phyloP scores from a whole-genome alignment of 352 stramenopile species.

The Phytophthora quininea region DNA sequence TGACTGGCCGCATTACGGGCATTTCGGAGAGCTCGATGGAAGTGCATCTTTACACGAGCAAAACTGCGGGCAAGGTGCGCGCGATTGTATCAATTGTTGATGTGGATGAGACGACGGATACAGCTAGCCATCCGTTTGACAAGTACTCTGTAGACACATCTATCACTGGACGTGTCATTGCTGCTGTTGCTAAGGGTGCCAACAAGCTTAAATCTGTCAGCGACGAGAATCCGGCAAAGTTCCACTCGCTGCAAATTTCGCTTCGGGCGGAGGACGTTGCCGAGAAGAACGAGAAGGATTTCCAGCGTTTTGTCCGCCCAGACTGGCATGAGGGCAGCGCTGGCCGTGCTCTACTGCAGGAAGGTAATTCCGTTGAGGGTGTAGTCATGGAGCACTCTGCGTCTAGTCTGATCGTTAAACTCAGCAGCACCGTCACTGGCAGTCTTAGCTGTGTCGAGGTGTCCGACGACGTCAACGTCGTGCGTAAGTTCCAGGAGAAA shows the following conservation, averaged over 20 bases:
- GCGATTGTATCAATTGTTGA: constrained; percentile 84
- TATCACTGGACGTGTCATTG: constrained; percentile 71
- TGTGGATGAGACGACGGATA: constrained; percentile 61
- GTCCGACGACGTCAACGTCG: constrained; percentile 58
- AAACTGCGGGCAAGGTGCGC: constrained; percentile 79
- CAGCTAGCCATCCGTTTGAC: constrained; percentile 76
- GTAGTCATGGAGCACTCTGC: constrained; percentile 72
- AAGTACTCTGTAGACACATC: constrained; percentile 76
- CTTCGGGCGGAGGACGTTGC: constrained; percentile 59
- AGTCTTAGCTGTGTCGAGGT: constrained; percentile 71
- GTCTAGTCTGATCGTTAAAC: constrained; percentile 61
- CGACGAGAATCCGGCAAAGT: constrained; percentile 75
- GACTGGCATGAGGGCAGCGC: constrained; percentile 81
- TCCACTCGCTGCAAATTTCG: constrained; percentile 74
- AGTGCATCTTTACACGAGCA: constrained; percentile 78
- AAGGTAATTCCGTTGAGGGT: constrained; percentile 62
- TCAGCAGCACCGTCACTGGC: constrained; percentile 79
- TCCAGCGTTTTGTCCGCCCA: constrained; percentile 58
- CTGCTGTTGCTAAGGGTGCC: constrained; percentile 71
- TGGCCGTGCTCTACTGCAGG: constrained; percentile 67
- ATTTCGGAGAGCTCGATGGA: constrained; percentile 88
- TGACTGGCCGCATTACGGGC: constrained; percentile 70
- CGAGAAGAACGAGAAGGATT: constrained; percentile 38
- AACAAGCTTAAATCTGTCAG: constrained; percentile 89
- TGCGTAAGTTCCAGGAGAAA: constrained; percentile 65